These are phyloP conservation scores for Sarcodon aspratus DNA, from an alignment of 768 basidiomycete genomes.

Conservation along the genomic window DNA sequence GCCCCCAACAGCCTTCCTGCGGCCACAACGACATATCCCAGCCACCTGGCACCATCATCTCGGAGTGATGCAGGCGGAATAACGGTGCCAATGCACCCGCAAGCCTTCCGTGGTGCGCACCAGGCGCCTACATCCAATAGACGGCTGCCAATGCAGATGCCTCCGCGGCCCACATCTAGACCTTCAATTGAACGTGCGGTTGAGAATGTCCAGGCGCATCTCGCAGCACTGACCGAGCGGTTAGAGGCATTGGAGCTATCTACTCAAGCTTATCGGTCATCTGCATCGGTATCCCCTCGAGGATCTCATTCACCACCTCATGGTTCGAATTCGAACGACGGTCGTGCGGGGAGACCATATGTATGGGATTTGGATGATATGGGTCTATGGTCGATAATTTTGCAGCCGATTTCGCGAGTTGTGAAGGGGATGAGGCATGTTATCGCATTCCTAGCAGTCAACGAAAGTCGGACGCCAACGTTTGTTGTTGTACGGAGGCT, in stretches of 20 bases:
- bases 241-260: slow-evolving; percentile 46
- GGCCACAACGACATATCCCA: slow-evolving; percentile 9
- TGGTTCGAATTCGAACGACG: slow-evolving; percentile 14
- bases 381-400: slow-evolving; percentile 71
- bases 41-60: slow-evolving; percentile 7
- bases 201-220: slow-evolving; percentile 69
- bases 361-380: slow-evolving; percentile 69
- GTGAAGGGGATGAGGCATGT: slow-evolving; percentile 37
- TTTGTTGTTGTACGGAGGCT: slow-evolving; percentile 61
- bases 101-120: slow-evolving; percentile 6
- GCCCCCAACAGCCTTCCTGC: slow-evolving; percentile 13
- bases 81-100: not conserved
- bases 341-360: slow-evolving; percentile 5
- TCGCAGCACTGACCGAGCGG: slow-evolving; percentile 75
- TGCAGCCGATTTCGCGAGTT: slow-evolving; percentile 50
- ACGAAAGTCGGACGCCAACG: slow-evolving; percentile 53
- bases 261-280: not conserved
- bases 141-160: not conserved
- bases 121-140: slow-evolving; percentile 7
- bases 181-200: slow-evolving; percentile 62
- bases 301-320: slow-evolving; percentile 10
- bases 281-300: slow-evolving; percentile 3
- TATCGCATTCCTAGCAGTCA: slow-evolving; percentile 44
- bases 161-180: slow-evolving; percentile 34
- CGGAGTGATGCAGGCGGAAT: slow-evolving; percentile 2